phyloP scores from a whole-genome alignment of 2,329 filamentous ascomycete species.

The Helminthosporium solani region DNA sequence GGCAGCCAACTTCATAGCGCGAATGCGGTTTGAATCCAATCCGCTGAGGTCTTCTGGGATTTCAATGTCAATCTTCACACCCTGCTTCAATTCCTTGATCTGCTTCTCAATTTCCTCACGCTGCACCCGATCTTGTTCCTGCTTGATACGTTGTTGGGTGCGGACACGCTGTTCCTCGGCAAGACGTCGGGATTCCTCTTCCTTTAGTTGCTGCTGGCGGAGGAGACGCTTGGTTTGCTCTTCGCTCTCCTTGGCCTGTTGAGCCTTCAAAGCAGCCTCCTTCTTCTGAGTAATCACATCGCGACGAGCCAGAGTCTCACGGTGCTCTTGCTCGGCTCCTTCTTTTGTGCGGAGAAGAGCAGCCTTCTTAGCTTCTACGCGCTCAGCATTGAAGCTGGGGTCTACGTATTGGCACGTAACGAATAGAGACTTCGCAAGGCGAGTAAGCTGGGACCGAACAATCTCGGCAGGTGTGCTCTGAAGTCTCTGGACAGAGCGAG shows the following conservation, averaged over 20 bases:
- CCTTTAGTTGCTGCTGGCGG: conserved; percentile 82
- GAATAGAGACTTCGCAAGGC: conserved; percentile 86
- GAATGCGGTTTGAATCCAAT: conserved; percentile 64
- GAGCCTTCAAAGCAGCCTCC: conserved; percentile 85
- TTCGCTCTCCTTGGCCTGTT: conserved; percentile 88
- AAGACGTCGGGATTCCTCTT: conserved; percentile 85
- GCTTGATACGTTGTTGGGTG: conserved; percentile 82
- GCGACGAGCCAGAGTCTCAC: conserved; percentile 79
- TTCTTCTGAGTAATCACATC: conserved; percentile 95
- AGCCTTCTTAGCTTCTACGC: conserved; percentile 73
- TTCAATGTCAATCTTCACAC: conserved; percentile 83
- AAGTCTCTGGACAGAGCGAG: conserved; percentile 83
- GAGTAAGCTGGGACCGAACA: conserved; percentile 89
- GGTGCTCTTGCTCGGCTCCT: conserved; percentile 89
- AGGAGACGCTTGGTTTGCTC: conserved; percentile 85
- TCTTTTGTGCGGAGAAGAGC: conserved; percentile 80
- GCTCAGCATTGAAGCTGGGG: conserved; percentile 79
- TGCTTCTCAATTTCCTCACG: conserved; percentile 70
- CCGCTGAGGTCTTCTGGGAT: conserved; percentile 76
- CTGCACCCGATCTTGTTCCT: conserved; percentile 46
- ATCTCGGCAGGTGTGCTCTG: conserved; percentile 98
- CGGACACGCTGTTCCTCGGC: conserved; percentile 91
- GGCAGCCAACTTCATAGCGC: conserved; percentile 91
- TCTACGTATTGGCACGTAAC: conserved; percentile 96
- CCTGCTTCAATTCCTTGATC: conserved; percentile 90